A percentile compares a stretch with the other conserved stretches of the same genome.
phyloP scores from a whole-genome alignment of 345 rosid genomes.

The Anacardium occidentale region DNA sequence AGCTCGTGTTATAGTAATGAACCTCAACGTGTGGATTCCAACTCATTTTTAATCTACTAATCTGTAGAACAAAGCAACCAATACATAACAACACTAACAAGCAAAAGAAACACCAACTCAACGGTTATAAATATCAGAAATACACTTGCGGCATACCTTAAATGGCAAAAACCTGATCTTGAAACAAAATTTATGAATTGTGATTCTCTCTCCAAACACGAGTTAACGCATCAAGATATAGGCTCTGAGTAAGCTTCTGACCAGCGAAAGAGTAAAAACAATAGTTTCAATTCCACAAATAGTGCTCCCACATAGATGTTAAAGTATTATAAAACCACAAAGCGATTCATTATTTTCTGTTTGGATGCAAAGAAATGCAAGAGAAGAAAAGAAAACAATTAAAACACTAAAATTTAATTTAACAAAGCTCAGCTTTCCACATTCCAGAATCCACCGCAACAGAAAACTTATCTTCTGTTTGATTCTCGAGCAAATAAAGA shows the following conservation, averaged over 20 bases:
- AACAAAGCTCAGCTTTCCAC: not conserved
- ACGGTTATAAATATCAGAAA: not conserved
- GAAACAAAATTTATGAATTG: not conserved
- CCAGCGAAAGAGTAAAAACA: constrained; percentile 10
- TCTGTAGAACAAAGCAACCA: constrained; percentile 13
- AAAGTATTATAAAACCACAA: not conserved
- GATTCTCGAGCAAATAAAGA: constrained; percentile 14
- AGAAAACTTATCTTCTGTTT: constrained; percentile 9
- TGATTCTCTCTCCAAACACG: not conserved
- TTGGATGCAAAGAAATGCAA: not conserved
- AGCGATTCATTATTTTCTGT: not conserved
- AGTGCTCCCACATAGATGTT: not conserved
- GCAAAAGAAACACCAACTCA: not conserved
- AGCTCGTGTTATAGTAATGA: constrained; percentile 49
- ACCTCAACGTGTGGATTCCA: constrained; percentile 60
- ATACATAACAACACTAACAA: constrained; percentile 4
- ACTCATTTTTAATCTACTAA: constrained; percentile 42
- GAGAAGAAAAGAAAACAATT: not conserved
- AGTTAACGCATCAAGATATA: not conserved
- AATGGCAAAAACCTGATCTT: constrained; percentile 13
- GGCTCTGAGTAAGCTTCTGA: not conserved
- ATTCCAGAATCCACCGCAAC: not conserved
- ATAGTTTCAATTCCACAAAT: not conserved
- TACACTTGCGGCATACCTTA: not conserved
- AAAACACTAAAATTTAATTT: not conserved